Base-by-base conservation (phyloP, 1,284 basidiomycete species). In the Rhodofomes roseus region DNA sequence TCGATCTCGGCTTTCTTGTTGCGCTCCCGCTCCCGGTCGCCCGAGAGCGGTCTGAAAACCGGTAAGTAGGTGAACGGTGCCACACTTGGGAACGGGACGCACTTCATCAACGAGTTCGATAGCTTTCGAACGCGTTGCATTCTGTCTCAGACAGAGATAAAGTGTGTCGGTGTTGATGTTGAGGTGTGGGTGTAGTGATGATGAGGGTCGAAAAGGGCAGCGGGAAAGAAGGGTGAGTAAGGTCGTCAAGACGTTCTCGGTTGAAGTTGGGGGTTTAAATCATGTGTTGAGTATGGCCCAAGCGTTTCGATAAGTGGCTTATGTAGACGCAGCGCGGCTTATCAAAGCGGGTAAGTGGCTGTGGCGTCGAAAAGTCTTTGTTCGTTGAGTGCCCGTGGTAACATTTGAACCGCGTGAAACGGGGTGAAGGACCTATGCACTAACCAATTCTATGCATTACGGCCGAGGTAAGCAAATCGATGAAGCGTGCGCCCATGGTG, bases 51-150 rank as follows among this genome's bases (percentile, higher is more conserved):
- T 29, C 57, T 54, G 40, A 6, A 14, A n/a, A 11, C 8, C 6
- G 6, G 22, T 12, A 9, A 51, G 36, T 48, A 4, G 50, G 34
- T 52, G 31, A 16, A 29, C n/a, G 16, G 2, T 2, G 39, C 31
- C 40, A 50, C 31, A 36, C n/a, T 25, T 3, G 22, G 16, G 36
- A 12, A 6, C 36, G 31, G 20, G 31, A 54, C 51, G 22, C 31
- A 43, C 48, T 36, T 58, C 16, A 54, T 25, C 16, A 58, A 18
- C 14, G 57, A 58, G 14, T 44, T 29, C 12, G 57, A 58, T 14
- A 58, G 31, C 51, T 58, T 58, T 25, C 57, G n/a, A 27, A 58
- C 44, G 16, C 57, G 57, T 27, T 54, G 14, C 57, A 58, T 58
- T 34, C 48, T 52, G 31, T 52, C 14, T 16, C 31, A 23, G 50